Conservation (phyloP, 305 asterid genomes). For the Rubia peregrina region DNA sequence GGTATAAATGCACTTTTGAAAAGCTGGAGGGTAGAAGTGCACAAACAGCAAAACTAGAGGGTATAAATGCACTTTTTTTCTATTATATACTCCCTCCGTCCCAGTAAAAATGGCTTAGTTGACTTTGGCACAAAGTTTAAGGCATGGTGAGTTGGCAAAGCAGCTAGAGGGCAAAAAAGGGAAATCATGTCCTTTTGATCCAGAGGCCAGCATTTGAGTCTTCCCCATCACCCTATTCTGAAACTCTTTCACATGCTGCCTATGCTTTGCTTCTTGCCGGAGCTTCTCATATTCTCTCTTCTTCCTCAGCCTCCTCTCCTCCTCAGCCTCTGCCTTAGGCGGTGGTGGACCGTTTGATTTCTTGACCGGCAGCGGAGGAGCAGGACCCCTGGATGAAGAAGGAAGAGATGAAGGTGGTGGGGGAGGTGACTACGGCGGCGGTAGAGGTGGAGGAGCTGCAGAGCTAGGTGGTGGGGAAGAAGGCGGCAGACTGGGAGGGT, state of each 20-base stretch:
- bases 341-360: constrained; percentile 29
- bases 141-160: too few relatives aligned
- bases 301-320: constrained; percentile 82
- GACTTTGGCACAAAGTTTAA: too few relatives aligned
- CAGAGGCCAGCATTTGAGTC: constrained; percentile 73
- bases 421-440: constrained; percentile 52
- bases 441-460: constrained; percentile 1
- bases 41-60: too few relatives aligned
- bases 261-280: constrained; percentile 63
- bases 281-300: constrained; percentile 77
- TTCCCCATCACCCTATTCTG: constrained; percentile 80
- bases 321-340: constrained; percentile 76
- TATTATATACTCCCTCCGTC: too few relatives aligned
- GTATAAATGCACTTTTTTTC: too few relatives aligned
- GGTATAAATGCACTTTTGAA: too few relatives aligned
- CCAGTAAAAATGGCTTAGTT: too few relatives aligned
- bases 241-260: constrained; percentile 70
- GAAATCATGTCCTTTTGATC: constrained; percentile 71
- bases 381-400: constrained; percentile 50
- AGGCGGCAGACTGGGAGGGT: constrained; percentile 44
- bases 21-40: too few relatives aligned
- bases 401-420: constrained; percentile 53
- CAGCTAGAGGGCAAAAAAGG: too few relatives aligned
- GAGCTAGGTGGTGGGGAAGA: constrained; percentile 50
- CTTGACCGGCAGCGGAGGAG: constrained; percentile 41